Evolutionary conservation across 148 eudicot genomes (phyloP).

Genomic region (Silene conica): DNA sequence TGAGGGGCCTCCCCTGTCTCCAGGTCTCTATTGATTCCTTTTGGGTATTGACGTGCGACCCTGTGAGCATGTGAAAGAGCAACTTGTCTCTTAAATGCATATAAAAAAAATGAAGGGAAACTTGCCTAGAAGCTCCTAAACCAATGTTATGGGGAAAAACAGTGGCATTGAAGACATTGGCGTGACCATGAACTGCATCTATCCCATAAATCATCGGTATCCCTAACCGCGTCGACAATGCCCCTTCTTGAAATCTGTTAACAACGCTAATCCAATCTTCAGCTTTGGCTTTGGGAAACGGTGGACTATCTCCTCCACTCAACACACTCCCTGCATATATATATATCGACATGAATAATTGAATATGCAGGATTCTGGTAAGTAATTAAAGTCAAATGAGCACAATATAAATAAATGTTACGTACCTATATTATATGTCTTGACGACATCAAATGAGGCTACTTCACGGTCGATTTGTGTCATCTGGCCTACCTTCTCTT

Average conservation of each 20-base stretch:
- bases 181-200: conserved; percentile 35
- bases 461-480: conserved; percentile 28
- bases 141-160: conserved; percentile 34
- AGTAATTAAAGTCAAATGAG: not conserved
- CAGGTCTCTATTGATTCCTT: too few species aligned
- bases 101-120: not conserved
- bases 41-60: too few species aligned
- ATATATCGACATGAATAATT: not conserved
- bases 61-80: not conserved
- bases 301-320: conserved; percentile 28
- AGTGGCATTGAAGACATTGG: conserved; percentile 26
- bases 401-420: not conserved
- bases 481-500: conserved; percentile 39
- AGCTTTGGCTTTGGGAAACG: conserved; percentile 18
- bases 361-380: not conserved
- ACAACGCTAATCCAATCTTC: conserved; percentile 23
- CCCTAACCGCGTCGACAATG: conserved; percentile 27
- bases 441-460: conserved; percentile 23
- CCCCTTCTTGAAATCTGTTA: conserved; percentile 22
- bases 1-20: not conserved
- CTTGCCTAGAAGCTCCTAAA: conserved; percentile 36
- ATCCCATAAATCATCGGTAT: conserved; percentile 35
- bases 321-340: conserved; percentile 27
- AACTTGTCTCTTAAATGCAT: not conserved
- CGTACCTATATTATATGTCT: conserved; percentile 25